Base-by-base conservation (phyloP, 2,329 filamentous ascomycete species). In the Xylariaceae sp. region DNA sequence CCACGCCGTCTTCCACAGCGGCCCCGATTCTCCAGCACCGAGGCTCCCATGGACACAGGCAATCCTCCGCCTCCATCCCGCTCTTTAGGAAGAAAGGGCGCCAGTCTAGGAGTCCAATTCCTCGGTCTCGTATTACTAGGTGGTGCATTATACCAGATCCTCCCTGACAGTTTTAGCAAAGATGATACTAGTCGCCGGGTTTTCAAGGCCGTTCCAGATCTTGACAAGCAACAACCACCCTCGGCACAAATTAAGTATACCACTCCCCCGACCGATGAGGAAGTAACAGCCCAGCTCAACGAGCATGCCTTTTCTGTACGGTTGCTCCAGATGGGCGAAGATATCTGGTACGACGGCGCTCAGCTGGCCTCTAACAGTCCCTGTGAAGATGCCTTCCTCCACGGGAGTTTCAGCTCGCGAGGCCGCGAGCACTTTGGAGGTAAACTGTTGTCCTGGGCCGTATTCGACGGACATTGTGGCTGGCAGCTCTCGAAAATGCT, bases 391-490 rank as follows among this genome's bases (percentile, higher is more conserved):
- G 53, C 56, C 8, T 62, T 59, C 47, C 42, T 66, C 20, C 64
- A 67, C 42, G 64, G 64, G 20, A 54, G 41, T 14, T 63, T 66
- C 54, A 48, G 59, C 19, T 55, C 42, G 38, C 58, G 59, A 4
- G 55, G 60, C 36, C 47, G 48, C 22, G 37, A 48, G 10, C 42
- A 47, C 8, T n/a, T n/a, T n/a, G 22, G 21, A 16, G 16, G 27
- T n/a, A 52, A 56, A 10, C 64, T 62, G 64, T 56, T 63, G 47
- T 55, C 61, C 7, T 64, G 61, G 62, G 62, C 58, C 4, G 57
- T 66, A 19, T 66, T 67, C 34, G 64, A 67, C 41, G 64, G 64
- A 0, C 64, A 67, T 42, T 61, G 59, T 36, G 64, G 64, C 21
- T 66, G 63, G 62, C 64, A 67, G 46, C 50, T 61, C 19, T 64